phyloP scores from a whole-genome alignment of 768 basidiomycete species.

The Lactarius evosmus region DNA sequence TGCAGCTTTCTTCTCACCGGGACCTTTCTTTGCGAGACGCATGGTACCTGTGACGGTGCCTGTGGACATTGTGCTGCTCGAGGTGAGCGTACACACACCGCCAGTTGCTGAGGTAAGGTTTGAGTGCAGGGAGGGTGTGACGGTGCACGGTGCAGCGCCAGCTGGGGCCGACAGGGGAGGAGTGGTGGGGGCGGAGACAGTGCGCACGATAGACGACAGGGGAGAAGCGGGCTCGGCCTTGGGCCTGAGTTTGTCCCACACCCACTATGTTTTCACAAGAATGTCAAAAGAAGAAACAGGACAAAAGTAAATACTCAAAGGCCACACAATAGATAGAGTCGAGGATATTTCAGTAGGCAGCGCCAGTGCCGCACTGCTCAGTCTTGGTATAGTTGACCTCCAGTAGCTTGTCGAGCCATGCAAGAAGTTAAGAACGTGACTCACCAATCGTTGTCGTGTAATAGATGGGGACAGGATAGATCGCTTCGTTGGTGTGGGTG shows the following conservation, averaged over 20 bases:
- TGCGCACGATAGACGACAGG: constrained; percentile 22
- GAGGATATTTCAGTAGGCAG: constrained; percentile 90
- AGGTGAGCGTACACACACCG: constrained; percentile 44
- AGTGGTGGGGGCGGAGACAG: constrained; percentile 18
- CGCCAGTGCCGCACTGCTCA: constrained; percentile 89
- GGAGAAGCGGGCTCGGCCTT: constrained; percentile 36
- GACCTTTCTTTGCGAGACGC: constrained; percentile 68
- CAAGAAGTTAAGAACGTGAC: constrained; percentile 82
- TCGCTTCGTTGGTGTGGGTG: background rate
- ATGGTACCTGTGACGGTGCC: constrained; percentile 39
- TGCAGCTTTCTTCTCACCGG: constrained; percentile 84
- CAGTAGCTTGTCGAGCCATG: constrained; percentile 93
- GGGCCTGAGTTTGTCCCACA: constrained; percentile 83
- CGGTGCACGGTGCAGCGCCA: constrained; percentile 52
- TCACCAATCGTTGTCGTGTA: constrained; percentile 48
- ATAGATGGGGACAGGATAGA: constrained; percentile 8
- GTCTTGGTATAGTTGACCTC: constrained; percentile 89
- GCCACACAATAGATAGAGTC: constrained; percentile 89
- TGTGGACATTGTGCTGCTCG: constrained; percentile 33
- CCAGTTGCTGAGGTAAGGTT: constrained; percentile 42
- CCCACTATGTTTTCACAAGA: too few relatives aligned
- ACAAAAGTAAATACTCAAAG: background rate
- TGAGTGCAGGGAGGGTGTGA: constrained; percentile 61
- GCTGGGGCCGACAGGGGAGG: constrained; percentile 30
- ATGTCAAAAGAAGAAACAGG: too few relatives aligned